Percentiles rank a stretch among this genome's conserved stretches.
Evolutionary conservation across 2,329 filamentous ascomycete genomes (phyloP).

Genomic region (Bretziella fagacearum): DNA sequence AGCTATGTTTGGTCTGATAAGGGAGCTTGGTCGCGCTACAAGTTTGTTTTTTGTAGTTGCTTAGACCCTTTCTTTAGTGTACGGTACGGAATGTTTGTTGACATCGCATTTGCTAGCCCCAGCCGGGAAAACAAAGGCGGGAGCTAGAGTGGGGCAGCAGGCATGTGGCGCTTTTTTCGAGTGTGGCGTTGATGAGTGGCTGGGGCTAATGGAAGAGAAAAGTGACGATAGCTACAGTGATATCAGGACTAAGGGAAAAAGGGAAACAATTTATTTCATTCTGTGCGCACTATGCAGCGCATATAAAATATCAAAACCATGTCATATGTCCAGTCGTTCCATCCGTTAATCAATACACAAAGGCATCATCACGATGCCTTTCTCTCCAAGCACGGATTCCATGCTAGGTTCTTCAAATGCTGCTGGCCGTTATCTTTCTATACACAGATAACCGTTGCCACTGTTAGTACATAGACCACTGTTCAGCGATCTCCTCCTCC

Average conservation of each 20-base stretch:
- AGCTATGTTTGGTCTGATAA: neutral
- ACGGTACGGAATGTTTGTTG: conserved; percentile 11
- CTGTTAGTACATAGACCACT: conserved; percentile 15
- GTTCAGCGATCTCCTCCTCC: conserved; percentile 15
- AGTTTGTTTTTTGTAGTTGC: neutral
- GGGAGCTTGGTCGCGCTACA: conserved; percentile 1
- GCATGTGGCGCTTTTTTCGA: conserved; percentile 3
- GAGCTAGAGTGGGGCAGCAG: conserved; percentile 10
- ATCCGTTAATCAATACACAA: conserved; percentile 14
- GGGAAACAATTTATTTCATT: conserved; percentile 10
- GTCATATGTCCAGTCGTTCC: conserved; percentile 13
- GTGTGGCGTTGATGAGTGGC: neutral
- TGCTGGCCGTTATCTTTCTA: conserved; percentile 7
- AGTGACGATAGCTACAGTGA: neutral
- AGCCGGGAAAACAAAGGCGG: conserved; percentile 11
- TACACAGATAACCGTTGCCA: conserved; percentile 3
- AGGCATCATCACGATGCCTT: conserved; percentile 5
- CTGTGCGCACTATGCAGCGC: conserved; percentile 11
- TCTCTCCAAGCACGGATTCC: conserved; percentile 3
- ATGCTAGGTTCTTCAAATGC: neutral
- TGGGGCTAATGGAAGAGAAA: neutral
- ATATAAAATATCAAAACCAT: conserved; percentile 8
- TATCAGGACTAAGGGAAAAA: neutral
- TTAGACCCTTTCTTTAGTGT: neutral
- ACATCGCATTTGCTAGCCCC: conserved; percentile 2